Percentiles rank a stretch among this genome's conserved stretches.
These are phyloP conservation scores for Chaetomiaceae sp. DNA, from an alignment of 2,329 filamentous ascomycete genomes.

Conservation along the genomic window DNA sequence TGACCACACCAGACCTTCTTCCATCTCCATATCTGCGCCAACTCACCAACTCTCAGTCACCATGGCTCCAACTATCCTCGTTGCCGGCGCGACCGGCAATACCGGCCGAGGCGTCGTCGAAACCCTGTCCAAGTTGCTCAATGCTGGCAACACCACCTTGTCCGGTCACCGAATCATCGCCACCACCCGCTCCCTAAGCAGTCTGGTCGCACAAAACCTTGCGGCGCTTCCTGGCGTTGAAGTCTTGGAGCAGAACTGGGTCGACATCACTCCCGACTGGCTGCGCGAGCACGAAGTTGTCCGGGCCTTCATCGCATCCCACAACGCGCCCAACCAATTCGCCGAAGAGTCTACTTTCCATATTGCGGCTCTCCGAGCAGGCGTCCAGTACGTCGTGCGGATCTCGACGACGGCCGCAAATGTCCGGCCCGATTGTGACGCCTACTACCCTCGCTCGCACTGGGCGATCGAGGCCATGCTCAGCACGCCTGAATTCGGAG, in stretches of 20 bases:
- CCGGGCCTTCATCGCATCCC: conserved; percentile 5
- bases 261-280: conserved; percentile 6
- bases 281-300: conserved; percentile 2
- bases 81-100: conserved; percentile 7
- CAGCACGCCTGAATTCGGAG: not conserved
- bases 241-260: conserved; percentile 6
- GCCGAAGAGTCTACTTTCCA: conserved; percentile 8
- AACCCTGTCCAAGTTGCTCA: not conserved
- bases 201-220: not conserved
- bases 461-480: conserved; percentile 10
- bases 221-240: not conserved
- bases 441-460: conserved; percentile 8
- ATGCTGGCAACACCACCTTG: not conserved
- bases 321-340: conserved; percentile 1
- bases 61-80: conserved; percentile 2
- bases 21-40: too few relatives aligned
- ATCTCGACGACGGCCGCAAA: conserved; percentile 3
- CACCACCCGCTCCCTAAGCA: not conserved
- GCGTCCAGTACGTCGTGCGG: conserved; percentile 9
- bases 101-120: conserved; percentile 6
- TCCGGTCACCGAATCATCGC: not conserved
- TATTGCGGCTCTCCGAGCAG: not conserved
- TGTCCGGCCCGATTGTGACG: conserved; percentile 1
- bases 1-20: too few relatives aligned
- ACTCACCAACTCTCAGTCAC: too few relatives aligned